Base-by-base conservation (phyloP, 2,329 filamentous ascomycete genomes). In the Trichoderma oligosporum region DNA sequence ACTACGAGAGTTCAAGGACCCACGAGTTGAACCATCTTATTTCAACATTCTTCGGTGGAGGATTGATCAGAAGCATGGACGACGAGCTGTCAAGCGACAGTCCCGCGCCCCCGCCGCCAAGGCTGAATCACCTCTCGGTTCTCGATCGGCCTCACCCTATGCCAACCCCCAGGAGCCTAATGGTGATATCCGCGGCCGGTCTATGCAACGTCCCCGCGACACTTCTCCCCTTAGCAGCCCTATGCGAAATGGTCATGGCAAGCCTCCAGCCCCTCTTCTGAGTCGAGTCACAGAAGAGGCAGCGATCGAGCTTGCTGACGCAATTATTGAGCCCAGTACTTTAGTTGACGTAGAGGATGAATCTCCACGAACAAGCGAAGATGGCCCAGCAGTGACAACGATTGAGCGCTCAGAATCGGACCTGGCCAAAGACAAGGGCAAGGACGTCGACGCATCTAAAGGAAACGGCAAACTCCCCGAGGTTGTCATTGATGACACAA, bases 1-100 rank as follows among this genome's bases (percentile, higher is more conserved):
- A 76, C 78, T 99, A 66, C 85, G 89, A 65, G 91, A 96, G 71
- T 97, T 97, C 78, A 94, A 90, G 78, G 82, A 86, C 52, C 84
- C 88, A 63, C 90, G 90, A 55, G 89, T 97, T 55, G 93, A 97
- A 73, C 94, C 94, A 18, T 82, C 87, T 24, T 99, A 97, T 73
- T 86, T 99, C 68, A 93, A 96, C 69, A 96, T 99, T 68, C 77
- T 99, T 65, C 83, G 94, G 64, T 97, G 94, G 91, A 86, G 94
- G 69, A 86, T 88, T 75, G 94, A 99, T 70, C 93, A 97, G 72
- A 97, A 96, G 76, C 88, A 94, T 71, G 93, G 93, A 46, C 82
- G 94, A 59, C 77, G 80, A 31, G 71, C 72, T 38, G 73, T 72
- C 52, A 81, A 82, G 70, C 78, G 84, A 59, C 80, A 73, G 61